phyloP scores from a whole-genome alignment of 257 asterid species.

The Solanum peruvianum region DNA sequence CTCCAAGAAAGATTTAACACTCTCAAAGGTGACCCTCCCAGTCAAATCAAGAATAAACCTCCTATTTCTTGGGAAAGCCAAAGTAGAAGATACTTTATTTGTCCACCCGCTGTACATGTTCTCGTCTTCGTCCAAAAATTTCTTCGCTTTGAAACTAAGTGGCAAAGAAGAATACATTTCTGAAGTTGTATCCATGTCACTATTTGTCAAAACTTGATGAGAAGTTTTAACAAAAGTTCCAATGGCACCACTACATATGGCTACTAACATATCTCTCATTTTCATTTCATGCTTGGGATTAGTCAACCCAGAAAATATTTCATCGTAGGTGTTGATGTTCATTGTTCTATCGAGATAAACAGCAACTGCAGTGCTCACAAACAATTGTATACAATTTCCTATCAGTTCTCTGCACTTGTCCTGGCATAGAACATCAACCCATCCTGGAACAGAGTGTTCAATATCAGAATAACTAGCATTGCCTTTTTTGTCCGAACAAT shows the following conservation, averaged over 20 bases:
- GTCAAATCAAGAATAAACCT: constrained; percentile 44
- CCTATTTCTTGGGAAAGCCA: constrained; percentile 37
- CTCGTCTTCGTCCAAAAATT: background rate
- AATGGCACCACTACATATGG: constrained; percentile 45
- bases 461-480: background rate
- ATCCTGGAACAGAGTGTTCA: constrained; percentile 1
- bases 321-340: constrained; percentile 43
- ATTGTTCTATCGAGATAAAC: constrained; percentile 55
- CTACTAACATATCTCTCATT: constrained; percentile 36
- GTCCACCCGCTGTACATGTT: constrained; percentile 22
- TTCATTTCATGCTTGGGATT: constrained; percentile 50
- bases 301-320: constrained; percentile 54
- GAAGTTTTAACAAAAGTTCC: constrained; percentile 51
- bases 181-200: background rate
- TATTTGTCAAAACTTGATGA: constrained; percentile 20
- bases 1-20: constrained; percentile 52
- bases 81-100: constrained; percentile 23
- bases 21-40: constrained; percentile 41
- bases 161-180: background rate
- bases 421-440: constrained; percentile 33
- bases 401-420: constrained; percentile 39
- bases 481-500: constrained; percentile 11
- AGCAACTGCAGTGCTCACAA: constrained; percentile 59
- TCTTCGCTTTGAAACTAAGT: constrained; percentile 1
- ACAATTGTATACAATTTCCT: constrained; percentile 31